These are phyloP conservation scores for Neckera pumila DNA, from an alignment of 225 moss, liverwort and hornwort species.

Conservation along the genomic window DNA sequence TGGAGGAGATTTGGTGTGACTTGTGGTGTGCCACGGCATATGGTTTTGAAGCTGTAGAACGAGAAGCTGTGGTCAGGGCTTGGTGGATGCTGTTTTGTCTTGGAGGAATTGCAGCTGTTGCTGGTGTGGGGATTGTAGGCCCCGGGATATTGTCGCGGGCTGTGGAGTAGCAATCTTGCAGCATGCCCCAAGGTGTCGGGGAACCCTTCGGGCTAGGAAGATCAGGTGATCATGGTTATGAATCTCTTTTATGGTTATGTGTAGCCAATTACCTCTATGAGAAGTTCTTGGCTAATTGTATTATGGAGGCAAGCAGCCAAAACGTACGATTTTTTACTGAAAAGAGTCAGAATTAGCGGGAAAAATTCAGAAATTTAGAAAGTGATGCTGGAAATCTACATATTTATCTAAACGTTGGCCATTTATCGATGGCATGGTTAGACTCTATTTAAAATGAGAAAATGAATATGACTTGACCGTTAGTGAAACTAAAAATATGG, in stretches of 20 bases:
- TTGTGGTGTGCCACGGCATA: not conserved
- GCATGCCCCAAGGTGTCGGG: slow-evolving; percentile 34
- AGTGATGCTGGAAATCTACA: not conserved
- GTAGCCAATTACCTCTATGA: no score
- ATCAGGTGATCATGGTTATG: slow-evolving; percentile 12
- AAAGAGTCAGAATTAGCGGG: no score
- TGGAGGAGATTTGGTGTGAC: not conserved
- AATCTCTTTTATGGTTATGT: not conserved
- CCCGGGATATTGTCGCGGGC: not conserved
- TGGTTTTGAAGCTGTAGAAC: not conserved
- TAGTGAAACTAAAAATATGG: not conserved
- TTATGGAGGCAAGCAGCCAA: not conserved
- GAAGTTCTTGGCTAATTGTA: not conserved
- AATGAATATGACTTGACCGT: not conserved
- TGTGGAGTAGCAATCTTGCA: not conserved
- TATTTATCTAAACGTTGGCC: no score
- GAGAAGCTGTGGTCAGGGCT: not conserved
- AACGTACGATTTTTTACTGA: not conserved
- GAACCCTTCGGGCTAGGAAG: slow-evolving; percentile 20
- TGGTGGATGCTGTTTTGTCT: not conserved
- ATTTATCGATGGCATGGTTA: not conserved
- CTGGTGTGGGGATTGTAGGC: not conserved
- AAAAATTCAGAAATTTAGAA: not conserved
- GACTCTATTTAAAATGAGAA: not conserved
- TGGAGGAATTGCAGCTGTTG: not conserved